Evolutionary conservation across 495 filamentous ascomycete genomes (phyloP).

Genomic region (Acidiella bohemica): DNA sequence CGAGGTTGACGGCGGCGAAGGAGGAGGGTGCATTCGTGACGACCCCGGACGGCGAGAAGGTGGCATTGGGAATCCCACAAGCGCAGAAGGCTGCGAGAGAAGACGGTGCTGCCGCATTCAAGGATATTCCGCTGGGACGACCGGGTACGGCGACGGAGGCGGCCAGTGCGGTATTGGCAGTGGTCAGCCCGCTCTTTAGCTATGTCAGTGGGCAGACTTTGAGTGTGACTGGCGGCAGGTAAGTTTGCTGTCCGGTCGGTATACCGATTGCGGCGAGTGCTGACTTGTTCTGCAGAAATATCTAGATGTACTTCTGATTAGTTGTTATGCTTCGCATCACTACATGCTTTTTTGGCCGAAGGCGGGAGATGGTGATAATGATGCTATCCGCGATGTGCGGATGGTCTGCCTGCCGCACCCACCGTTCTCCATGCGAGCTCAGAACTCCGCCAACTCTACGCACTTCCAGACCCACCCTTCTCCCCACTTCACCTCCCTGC

Average conservation of each 20-base stretch:
- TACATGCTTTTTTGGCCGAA: too few relatives aligned
- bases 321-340: too few relatives aligned
- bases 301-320: too few relatives aligned
- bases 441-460: slow-evolving; percentile 9
- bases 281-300: too few relatives aligned
- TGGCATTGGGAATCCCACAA: slow-evolving; percentile 62
- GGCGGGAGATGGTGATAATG: too few relatives aligned
- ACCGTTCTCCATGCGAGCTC: too few relatives aligned
- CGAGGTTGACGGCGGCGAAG: slow-evolving; percentile 65
- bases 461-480: slow-evolving; percentile 14
- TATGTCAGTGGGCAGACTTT: slow-evolving; percentile 81
- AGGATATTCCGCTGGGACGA: slow-evolving; percentile 64
- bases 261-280: too few relatives aligned
- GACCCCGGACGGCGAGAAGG: slow-evolving; percentile 60
- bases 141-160: slow-evolving; percentile 68
- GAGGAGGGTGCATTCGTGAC: slow-evolving; percentile 65
- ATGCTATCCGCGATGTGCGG: too few relatives aligned
- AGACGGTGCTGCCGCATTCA: slow-evolving; percentile 27
- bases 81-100: slow-evolving; percentile 36
- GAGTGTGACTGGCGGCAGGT: slow-evolving; percentile 58
- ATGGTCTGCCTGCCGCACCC: too few relatives aligned
- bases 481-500: slow-evolving; percentile 12
- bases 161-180: slow-evolving; percentile 61
- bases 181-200: slow-evolving; percentile 63
- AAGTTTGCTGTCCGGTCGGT: too few relatives aligned